Evolutionary conservation across 208 protist species (phyloP), one percentile per base, ranked within the genome.

Genomic region (Porcisia deanei): DNA sequence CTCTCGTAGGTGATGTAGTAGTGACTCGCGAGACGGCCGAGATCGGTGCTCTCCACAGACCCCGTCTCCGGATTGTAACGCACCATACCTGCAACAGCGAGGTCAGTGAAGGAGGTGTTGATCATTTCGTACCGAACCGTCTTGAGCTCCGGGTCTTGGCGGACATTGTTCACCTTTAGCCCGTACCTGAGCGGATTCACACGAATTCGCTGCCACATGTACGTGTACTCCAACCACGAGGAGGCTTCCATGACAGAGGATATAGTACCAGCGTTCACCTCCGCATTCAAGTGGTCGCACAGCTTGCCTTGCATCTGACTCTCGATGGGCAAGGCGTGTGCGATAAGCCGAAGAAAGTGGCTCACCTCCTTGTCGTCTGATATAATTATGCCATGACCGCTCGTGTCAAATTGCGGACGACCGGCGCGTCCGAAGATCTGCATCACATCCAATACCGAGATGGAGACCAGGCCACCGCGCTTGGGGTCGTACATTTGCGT

Each of bases 381-480:
- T 64, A 99, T 96, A 71, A 99, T 99, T 82, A 99, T 98, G 71
- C 95, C 98, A 74, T 99, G 96, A 34, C 99, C 99, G 83, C 82
- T 94, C 39, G 93, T 99, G 80, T 99, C 99, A 78, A 97, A 99
- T 87, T 99, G 99, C 72, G 99, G 99, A 39, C 99, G 90, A 14
- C 99, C 99, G 0, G 99, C 99, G 60, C 99, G 97, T 53, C 99
- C 99, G 84, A 99, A 99, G 58, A 99, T 99, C 82, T 99, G 99
- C 97, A 99, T 99, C 43, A 99, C 98, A 83, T 99, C 99, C 14
- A 99, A 88, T n/a, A 99, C 98, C 59, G 98, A 99, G 49, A 99
- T 92, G 60, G 99, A 98, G 2, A 98, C 95, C 60, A 98, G 96
- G 41, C 89, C 88, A 84, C 98, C 97, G 65, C 94, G 90, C 84